Evolutionary conservation across 2,329 filamentous ascomycete species (phyloP), one percentile per base, ranked within the genome.

Genomic region (Fusarium cicatricum): DNA sequence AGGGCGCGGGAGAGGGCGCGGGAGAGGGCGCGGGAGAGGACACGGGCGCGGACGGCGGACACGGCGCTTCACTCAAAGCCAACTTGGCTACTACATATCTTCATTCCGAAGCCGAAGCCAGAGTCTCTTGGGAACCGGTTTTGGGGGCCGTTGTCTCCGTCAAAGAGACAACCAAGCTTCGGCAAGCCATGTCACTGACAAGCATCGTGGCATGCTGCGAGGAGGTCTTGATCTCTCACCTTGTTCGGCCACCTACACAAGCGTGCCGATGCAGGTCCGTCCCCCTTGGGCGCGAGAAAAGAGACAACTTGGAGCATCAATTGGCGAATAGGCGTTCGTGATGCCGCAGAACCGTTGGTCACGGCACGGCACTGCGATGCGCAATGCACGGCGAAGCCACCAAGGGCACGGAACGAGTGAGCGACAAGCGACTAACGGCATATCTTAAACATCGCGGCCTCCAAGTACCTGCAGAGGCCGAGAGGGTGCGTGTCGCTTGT

Each of bases 231-330:
- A 56, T 21, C 21, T 56, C 65, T 66, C 52, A 43, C 64, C 61
- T 54, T 46, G 58, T 55, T 58, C 52, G 38, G 41, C 41, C 50
- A 49, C 39, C 54, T 59, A 63, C 64, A 55, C 58, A 49, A 50
- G 57, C 52, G 31, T 48, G 42, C 60, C 55, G 54, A 64, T 65
- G 69, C 70, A 68, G 60, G 62, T 70, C 23, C 23, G 23, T 26
- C 23, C 23, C 66, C 60, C 59, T 58, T 23, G 26, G 42, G 51
- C 38, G 56, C 37, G 67, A 70, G 66, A 57, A 60, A 71, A 71
- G 70, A 71, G 70, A 64, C 61, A 71, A 71, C 65, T 64, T 50
- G 37, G 42, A 8, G 26, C 28, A 41, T 33, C 43, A 66, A 69
- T 69, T 68, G 62, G 28, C 66, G 62, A 69, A 69, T 67, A 33